Base-by-base conservation (phyloP, 495 filamentous ascomycete species). In the Poronia punctata region DNA sequence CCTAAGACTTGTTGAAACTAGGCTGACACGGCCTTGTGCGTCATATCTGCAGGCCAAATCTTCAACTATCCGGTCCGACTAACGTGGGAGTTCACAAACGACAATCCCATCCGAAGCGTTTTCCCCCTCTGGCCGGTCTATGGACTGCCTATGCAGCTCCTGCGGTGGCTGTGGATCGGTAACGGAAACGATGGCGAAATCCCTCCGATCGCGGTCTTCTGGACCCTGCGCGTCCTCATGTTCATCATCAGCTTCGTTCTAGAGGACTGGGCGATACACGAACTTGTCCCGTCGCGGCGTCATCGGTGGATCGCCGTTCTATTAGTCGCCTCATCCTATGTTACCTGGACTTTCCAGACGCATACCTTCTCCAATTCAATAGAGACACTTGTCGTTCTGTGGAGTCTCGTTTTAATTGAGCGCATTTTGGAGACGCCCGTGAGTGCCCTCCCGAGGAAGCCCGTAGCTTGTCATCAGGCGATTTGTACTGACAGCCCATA, bases 361-460 rank as follows among this genome's bases (percentile, higher is more conserved):
- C 92, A 98, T 68, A 97, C 93, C 23, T 97, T 98, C 65, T 97
- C 92, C 57, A 98, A 98, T 62, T 88, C 88, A 36, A 76, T 96
- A 52, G 92, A 98, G 66, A 96, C 92, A 1, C 70, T 98, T 50
- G 72, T 85, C 21, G 89, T 98, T 12, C 71, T 81, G 34, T 97
- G 93, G 92, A 83, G 83, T 46, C 56, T 98, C 61, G 88, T 96
- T 35, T 68, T 97, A 53, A 84, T 96, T 53, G 79, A 80, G 56
- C 79, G 90, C 53, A 88, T 97, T 46, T 63, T 80, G 23, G 81
- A 78, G 24, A 79, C 78, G 49, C 83, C 82, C 68, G 88, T 92
- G 67, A 9, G 69, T 59, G 33, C 11, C 17, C 14, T 18, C 4
- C 11, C 7, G 11, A 14, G 6, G 11, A 7, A 9, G 23, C 31